A percentile compares a stretch with the other conserved stretches of the same genome.
Conservation (phyloP, 75 land plant species). For the Picea glauca region DNA sequence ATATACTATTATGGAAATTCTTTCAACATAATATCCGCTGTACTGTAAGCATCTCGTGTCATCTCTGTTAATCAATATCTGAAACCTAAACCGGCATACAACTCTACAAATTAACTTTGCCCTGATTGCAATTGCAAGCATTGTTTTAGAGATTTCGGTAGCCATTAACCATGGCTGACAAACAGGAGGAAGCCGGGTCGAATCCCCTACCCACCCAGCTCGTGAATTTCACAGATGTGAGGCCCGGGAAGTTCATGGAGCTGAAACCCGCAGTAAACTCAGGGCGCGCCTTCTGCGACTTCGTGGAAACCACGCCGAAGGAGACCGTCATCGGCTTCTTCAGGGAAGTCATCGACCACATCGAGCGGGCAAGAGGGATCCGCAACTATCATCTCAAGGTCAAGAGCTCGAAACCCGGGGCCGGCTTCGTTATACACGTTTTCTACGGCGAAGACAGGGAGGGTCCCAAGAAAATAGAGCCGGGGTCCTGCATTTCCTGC, state of each 20-base stretch:
- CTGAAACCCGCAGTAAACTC: background rate
- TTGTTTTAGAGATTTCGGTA: too few relatives aligned
- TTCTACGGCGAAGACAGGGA: conserved; percentile 4
- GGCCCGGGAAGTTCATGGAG: background rate
- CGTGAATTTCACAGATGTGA: background rate
- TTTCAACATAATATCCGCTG: too few relatives aligned
- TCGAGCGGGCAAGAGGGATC: background rate
- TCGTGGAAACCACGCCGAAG: conserved; percentile 4
- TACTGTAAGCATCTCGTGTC: too few relatives aligned
- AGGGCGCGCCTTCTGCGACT: background rate
- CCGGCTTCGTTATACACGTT: background rate
- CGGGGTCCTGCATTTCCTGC: conserved; percentile 23
- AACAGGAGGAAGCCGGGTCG: background rate
- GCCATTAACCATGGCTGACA: background rate
- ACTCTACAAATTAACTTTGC: too few relatives aligned
- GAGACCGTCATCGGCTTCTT: background rate
- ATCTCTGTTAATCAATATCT: too few relatives aligned
- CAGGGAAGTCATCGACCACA: background rate
- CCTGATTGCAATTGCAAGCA: too few relatives aligned
- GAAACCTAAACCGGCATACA: too few relatives aligned
- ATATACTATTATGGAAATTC: too few relatives aligned
- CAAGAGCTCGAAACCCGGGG: background rate
- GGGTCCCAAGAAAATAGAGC: conserved; percentile 1
- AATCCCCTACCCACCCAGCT: background rate
- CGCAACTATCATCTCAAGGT: conserved; percentile 9